phyloP scores from a whole-genome alignment of 2,329 filamentous ascomycete species.

The Nemania serpens region DNA sequence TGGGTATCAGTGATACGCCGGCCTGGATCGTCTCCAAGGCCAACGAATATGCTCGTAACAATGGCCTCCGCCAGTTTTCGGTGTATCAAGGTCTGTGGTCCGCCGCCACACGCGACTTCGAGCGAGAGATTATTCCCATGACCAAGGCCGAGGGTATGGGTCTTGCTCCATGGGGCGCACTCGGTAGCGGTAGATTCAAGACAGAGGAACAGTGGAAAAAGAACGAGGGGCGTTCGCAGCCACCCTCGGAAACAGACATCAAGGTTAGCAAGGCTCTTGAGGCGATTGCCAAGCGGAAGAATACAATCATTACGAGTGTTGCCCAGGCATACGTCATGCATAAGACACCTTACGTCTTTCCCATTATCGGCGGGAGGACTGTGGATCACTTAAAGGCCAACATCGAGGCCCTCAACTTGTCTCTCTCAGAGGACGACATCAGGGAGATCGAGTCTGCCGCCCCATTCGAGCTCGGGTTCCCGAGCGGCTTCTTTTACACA shows the following conservation, averaged over 20 bases:
- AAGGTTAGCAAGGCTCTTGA: slow-evolving; percentile 61
- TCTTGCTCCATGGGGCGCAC: slow-evolving; percentile 62
- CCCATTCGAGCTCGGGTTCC: slow-evolving; percentile 62
- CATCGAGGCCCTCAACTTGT: slow-evolving; percentile 58
- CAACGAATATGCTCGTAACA: slow-evolving; percentile 70
- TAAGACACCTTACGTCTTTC: slow-evolving; percentile 59
- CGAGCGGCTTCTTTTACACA: slow-evolving; percentile 59
- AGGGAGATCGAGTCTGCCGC: slow-evolving; percentile 57
- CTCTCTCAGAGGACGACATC: slow-evolving; percentile 57
- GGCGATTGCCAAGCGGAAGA: slow-evolving; percentile 60
- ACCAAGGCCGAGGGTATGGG: slow-evolving; percentile 64
- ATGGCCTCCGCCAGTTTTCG: slow-evolving; percentile 71
- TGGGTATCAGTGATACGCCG: slow-evolving; percentile 70
- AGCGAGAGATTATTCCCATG: slow-evolving; percentile 74
- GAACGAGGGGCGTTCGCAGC: slow-evolving; percentile 46
- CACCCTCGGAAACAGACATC: slow-evolving; percentile 58
- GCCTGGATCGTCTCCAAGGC: slow-evolving; percentile 71
- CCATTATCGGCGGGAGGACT: slow-evolving; percentile 58
- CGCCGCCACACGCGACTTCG: slow-evolving; percentile 66
- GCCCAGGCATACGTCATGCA: slow-evolving; percentile 57
- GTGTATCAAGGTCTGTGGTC: slow-evolving; percentile 72
- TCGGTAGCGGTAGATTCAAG: slow-evolving; percentile 59
- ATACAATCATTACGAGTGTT: slow-evolving; percentile 62
- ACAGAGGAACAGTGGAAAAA: slow-evolving; percentile 49
- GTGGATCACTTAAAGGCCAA: slow-evolving; percentile 58